Percentiles rank a stretch among this genome's conserved stretches.
Conservation (phyloP, 139 green algal genomes). For the Micractinium conductrix region DNA sequence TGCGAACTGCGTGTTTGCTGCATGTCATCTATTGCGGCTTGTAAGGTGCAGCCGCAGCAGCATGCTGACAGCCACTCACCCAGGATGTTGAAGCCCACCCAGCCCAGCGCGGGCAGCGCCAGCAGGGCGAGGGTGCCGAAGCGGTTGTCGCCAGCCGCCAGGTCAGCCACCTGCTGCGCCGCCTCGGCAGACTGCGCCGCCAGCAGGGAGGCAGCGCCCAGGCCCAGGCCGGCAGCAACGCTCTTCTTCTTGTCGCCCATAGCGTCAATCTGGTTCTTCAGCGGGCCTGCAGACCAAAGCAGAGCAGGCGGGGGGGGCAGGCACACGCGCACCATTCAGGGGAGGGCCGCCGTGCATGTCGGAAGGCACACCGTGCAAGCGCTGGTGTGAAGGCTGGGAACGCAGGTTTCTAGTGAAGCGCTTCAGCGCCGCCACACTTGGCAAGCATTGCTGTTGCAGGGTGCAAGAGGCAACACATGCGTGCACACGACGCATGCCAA, state of each 20-base stretch:
- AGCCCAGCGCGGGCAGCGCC: constrained; percentile 22
- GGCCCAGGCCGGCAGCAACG: background rate
- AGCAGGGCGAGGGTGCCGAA: constrained; percentile 25
- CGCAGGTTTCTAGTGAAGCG: too few species aligned
- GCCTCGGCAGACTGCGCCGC: constrained; percentile 61
- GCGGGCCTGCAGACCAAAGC: constrained; percentile 31
- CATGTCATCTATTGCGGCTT: too few species aligned
- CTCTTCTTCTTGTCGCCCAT: constrained; percentile 1
- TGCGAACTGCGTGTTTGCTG: too few species aligned
- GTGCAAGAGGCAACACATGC: too few species aligned
- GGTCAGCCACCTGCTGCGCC: constrained; percentile 71
- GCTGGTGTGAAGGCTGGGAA: too few species aligned
- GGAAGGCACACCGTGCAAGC: too few species aligned
- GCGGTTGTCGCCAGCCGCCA: constrained; percentile 62
- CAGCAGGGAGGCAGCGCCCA: constrained; percentile 12
- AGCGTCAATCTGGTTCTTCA: constrained; percentile 36
- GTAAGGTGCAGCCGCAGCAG: too few species aligned
- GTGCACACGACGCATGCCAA: too few species aligned
- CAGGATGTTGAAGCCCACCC: constrained; percentile 25
- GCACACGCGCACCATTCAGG: background rate
- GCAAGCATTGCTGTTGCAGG: too few species aligned
- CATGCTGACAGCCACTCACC: too few species aligned
- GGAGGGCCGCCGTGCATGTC: too few species aligned
- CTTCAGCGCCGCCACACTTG: too few species aligned
- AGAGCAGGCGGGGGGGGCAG: background rate